Evolutionary conservation across 331 rosid species (phyloP), one percentile per base, ranked within the genome.

Genomic region (Rhamnella rubrinervis): DNA sequence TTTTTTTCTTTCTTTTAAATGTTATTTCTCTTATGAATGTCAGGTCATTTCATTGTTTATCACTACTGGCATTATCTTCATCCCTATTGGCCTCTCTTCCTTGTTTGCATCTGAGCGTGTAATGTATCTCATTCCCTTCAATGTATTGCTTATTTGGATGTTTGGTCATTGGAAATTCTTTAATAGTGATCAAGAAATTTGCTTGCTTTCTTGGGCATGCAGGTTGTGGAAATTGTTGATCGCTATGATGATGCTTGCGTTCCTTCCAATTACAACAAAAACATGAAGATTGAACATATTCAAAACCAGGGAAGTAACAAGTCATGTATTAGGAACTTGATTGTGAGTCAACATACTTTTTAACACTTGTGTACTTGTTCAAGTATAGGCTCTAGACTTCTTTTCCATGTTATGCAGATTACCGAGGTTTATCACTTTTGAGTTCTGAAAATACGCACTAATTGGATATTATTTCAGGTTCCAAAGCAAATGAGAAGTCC

Each of bases 71-170:
- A 63, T 90, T 53, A 0, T 90, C 74, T 92, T 89, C 73, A 79
- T 90, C 59, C 98, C 98, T 1, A 75, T 90, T 38, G 98, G 98
- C 47, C 85, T 92, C 61, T 88, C 82, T 66, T 72, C 98, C 37
- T 75, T 88, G 73, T 89, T 71, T 63, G 87, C 98, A 51, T 90
- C 97, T 31, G 88, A 85, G 74, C 80, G 66, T 53, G 98, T 89
- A 86, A 82, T 66, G 38, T 67, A 67, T 70, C 71, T n/a, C 13
- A 60, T 1, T 56, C 21, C 59, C 61, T 55, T 68, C 66, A 4
- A 21, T 71, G 51, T 46, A 7, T 5, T n/a, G 19, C 59, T 44
- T 57, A 59, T 70, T 37, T 56, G 69, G 69, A 61, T 38, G 21
- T 70, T 75, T 47, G 14, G 23, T 40, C 19, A 57, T 28, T 55